Evolutionary conservation across 1,284 basidiomycete genomes (phyloP), one percentile per base, ranked within the genome.

Genomic region (Ustilago shanxiensis): DNA sequence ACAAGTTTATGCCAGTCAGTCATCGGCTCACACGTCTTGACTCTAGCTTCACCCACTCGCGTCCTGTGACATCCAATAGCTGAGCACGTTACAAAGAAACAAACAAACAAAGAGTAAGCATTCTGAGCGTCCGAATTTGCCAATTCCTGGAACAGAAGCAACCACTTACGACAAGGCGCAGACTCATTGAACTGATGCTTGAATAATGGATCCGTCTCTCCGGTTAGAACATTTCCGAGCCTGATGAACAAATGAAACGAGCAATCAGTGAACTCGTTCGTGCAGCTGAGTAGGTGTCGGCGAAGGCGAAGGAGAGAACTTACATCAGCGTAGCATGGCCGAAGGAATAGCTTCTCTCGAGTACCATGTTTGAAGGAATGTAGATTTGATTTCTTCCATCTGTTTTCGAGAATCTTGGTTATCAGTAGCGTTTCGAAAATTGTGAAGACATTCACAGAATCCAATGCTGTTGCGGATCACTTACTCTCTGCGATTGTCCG

Each of bases 361-460:
- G 72, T 29, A 82, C 78, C 22, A 69, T 20, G 22, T 70, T 77
- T 1, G 81, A 83, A 8, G 81, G 77, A 33, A 82, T 72, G 67
- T 80, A 83, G 59, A 82, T 83, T 41, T 83, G 81, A 31, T 76
- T 77, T 11, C 78, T 62, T 7, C 79, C 70, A 20, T 54, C 66
- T 74, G 53, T 20, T 13, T 4, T 18, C 13, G 39, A 41, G 39
- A 41, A 14, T 5, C 6, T 7, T 7, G 7, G 39, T 7, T 14
- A 41, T 41, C 13, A 41, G 39, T 41, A 41, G 39, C 18, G 7
- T 6, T 18, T 41, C 39, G 16, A 16, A 16, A 41, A 14, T 33
- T n/a, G 31, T 33, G 31, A 33, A 11, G 11, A 33, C 11, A 5
- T 5, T 33, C 11, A 7, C 31, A n/a, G n/a, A n/a, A n/a, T n/a